A percentile compares a stretch with the other conserved stretches of the same genome.
Conservation (phyloP, 164 flowering plant genomes). For the Vitis amurensis region DNA sequence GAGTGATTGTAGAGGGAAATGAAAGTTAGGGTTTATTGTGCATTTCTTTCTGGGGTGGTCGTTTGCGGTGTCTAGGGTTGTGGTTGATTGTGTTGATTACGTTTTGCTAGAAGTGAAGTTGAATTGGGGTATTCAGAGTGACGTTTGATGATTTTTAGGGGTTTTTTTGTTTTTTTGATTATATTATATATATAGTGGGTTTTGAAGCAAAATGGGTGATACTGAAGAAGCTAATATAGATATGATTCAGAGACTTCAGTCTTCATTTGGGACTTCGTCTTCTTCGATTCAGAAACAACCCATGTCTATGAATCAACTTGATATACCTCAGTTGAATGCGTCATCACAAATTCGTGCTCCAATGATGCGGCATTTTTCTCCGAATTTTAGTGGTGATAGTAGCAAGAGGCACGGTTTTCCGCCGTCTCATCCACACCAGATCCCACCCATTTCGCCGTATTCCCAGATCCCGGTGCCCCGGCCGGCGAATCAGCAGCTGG, state of each 20-base stretch:
- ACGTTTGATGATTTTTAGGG: slow-evolving; percentile 1
- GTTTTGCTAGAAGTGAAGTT: neutral
- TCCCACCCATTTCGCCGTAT: slow-evolving; percentile 78
- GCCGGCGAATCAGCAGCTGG: slow-evolving; percentile 29
- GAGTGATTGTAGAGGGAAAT: too few species aligned
- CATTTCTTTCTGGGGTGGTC: neutral
- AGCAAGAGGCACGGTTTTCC: slow-evolving; percentile 73
- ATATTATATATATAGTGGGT: neutral
- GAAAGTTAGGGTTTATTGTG: neutral
- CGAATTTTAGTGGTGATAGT: slow-evolving; percentile 35
- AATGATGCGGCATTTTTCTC: slow-evolving; percentile 48
- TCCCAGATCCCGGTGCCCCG: slow-evolving; percentile 62
- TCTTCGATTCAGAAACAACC: slow-evolving; percentile 41
- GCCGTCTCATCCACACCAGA: slow-evolving; percentile 72
- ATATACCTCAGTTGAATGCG: slow-evolving; percentile 54
- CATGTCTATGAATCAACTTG: slow-evolving; percentile 37
- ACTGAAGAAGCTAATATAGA: slow-evolving; percentile 46
- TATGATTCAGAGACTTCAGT: slow-evolving; percentile 56
- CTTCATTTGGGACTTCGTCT: slow-evolving; percentile 54
- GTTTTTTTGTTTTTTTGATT: neutral
- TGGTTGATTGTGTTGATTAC: neutral
- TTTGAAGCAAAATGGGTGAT: slow-evolving; percentile 52
- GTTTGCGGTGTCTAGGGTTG: neutral
- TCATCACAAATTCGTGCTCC: slow-evolving; percentile 38
- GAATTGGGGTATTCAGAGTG: neutral